Conservation (phyloP, 768 basidiomycete species). For the Rhizopogon vesiculosus region DNA sequence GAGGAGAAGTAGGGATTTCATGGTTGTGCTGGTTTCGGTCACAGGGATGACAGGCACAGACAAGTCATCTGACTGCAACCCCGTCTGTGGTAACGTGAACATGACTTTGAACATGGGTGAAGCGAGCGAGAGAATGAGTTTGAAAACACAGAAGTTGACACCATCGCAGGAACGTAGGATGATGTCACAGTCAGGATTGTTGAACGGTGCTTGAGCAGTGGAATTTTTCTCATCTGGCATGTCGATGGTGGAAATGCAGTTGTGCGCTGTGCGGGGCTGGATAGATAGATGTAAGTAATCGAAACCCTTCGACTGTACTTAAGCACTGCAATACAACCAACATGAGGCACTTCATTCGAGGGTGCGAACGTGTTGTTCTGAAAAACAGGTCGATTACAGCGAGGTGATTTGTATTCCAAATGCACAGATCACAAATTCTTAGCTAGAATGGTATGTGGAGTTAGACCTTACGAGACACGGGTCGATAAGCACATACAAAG, state of each 20-base stretch:
- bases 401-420: too few relatives aligned
- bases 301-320: background rate
- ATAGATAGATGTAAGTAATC: too few relatives aligned
- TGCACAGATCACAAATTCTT: too few relatives aligned
- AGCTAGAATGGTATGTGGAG: slow-evolving; percentile 24
- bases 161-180: slow-evolving; percentile 8
- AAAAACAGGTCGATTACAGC: too few relatives aligned
- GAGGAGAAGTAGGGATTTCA: slow-evolving; percentile 32
- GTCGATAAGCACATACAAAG: slow-evolving; percentile 1
- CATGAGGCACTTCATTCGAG: background rate
- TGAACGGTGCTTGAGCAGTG: slow-evolving; percentile 2
- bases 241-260: background rate
- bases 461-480: slow-evolving; percentile 17
- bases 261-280: background rate
- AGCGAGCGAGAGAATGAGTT: slow-evolving; percentile 37
- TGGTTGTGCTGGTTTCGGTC: slow-evolving; percentile 33
- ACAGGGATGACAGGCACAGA: slow-evolving; percentile 32
- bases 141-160: slow-evolving; percentile 9
- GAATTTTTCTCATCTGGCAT: background rate
- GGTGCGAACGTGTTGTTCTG: background rate
- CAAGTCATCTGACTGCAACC: slow-evolving; percentile 15
- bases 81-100: slow-evolving; percentile 35
- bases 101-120: slow-evolving; percentile 48
- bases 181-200: slow-evolving; percentile 8
- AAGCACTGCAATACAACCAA: background rate